Base-by-base conservation (phyloP, 164 flowering plant genomes). In the Vitis cinerea region DNA sequence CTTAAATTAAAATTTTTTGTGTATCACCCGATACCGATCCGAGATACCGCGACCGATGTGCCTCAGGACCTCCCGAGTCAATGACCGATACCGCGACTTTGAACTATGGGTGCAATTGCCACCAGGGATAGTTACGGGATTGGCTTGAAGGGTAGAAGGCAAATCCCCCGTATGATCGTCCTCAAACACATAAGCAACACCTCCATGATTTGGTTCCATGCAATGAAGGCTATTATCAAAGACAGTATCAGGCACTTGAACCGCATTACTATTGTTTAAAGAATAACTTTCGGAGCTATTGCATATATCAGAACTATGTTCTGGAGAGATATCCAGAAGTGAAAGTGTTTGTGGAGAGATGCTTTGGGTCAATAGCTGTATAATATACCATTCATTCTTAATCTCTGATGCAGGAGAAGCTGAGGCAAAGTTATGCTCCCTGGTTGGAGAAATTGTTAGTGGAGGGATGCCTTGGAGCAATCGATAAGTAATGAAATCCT, bases 371-470 rank as follows among this genome's bases (percentile, higher is more conserved):
- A 23, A 23, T 23, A 23, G 27, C 27, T 23, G 2, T 23, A 23
- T 23, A 23, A 23, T 23, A 23, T 23, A 23, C 27, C 27, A 2
- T 23, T 23, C 27, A 23, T 23, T 1, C 27, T 23, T 23, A 23
- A 23, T 23, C 27, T 23, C 27, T 23, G 27, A 23, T 23, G 27
- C 27, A 23, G 27, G 2, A 23, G 27, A 23, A 23, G 27, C 27
- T 1, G 27, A 23, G 27, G 3, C 7, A 63, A 59, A 58, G 47
- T 47, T 55, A 10, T 47, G 59, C 50, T 74, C 71, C 17, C 50
- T 62, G 8, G 59, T 44, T 8, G 30, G 30, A 37, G 67, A 68
- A 9, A 53, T n/a, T n/a, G 64, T 53, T 67, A 77, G 78, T 11
- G 51, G 52, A 19, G 37, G 23, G 61, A 16, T 64, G 54, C 50